Conservation (phyloP, 2,329 filamentous ascomycete genomes). For the Xylaria hypoxylon region DNA sequence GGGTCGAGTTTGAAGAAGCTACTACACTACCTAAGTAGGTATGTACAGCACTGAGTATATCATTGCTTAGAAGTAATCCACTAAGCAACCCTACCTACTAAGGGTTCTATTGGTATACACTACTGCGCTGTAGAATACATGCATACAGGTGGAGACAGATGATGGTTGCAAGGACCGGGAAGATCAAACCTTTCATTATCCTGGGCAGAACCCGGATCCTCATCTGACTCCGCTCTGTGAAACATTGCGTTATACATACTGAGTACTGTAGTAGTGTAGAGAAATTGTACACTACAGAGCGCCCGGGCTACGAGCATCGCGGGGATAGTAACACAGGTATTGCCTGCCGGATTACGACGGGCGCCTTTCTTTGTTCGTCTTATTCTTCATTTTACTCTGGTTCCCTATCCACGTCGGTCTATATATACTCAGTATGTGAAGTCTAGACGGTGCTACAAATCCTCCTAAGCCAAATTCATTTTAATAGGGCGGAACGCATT, state of each 20-base stretch:
- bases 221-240: constrained; percentile 25
- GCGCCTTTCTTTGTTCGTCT: constrained; percentile 1
- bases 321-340: constrained; percentile 17
- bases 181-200: constrained; percentile 31
- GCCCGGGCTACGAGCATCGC: constrained; percentile 10
- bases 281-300: neutral
- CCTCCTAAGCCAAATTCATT: neutral
- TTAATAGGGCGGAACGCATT: neutral
- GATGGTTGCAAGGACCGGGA: constrained; percentile 31
- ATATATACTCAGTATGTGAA: no score
- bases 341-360: constrained; percentile 27
- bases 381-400: neutral
- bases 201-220: constrained; percentile 14
- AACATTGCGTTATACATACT: constrained; percentile 21
- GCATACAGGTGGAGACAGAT: constrained; percentile 24
- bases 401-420: constrained; percentile 2
- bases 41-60: no score
- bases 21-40: no score
- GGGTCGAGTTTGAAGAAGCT: constrained; percentile 3
- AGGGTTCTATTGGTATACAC: constrained; percentile 3
- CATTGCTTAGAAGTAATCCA: constrained; percentile 25
- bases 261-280: neutral
- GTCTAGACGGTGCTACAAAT: neutral
- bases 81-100: constrained; percentile 17
- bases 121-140: constrained; percentile 17